These are phyloP conservation scores for Annulohypoxylon truncatum DNA, from an alignment of 2,329 filamentous ascomycete genomes.

Conservation along the genomic window DNA sequence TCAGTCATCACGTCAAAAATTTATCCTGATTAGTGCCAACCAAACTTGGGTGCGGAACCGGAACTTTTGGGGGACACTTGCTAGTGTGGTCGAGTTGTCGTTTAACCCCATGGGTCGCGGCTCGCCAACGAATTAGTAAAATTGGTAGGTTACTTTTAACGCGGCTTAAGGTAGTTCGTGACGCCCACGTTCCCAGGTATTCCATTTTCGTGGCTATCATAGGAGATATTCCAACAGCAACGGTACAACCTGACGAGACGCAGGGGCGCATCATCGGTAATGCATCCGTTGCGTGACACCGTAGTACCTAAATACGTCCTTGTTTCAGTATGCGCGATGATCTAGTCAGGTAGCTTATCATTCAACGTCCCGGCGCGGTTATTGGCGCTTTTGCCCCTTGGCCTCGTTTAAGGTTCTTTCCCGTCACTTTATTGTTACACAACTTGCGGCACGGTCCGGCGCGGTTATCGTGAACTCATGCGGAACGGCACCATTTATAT, in stretches of 20 bases:
- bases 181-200: slow-evolving; percentile 15
- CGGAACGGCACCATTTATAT: background rate
- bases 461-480: slow-evolving; percentile 15
- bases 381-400: slow-evolving; percentile 6
- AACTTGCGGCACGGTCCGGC: slow-evolving; percentile 21
- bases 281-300: slow-evolving; percentile 19
- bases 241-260: slow-evolving; percentile 18
- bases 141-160: background rate
- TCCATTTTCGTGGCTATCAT: slow-evolving; percentile 24
- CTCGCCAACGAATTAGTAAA: slow-evolving; percentile 17
- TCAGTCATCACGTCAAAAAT: slow-evolving; percentile 8
- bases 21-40: slow-evolving; percentile 3
- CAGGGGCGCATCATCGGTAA: slow-evolving; percentile 25
- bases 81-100: slow-evolving; percentile 11
- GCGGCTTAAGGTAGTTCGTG: slow-evolving; percentile 16
- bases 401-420: background rate
- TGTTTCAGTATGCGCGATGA: slow-evolving; percentile 28
- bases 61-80: slow-evolving; percentile 6
- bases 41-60: slow-evolving; percentile 4
- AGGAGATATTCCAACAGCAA: slow-evolving; percentile 19
- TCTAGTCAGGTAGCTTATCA: slow-evolving; percentile 13
- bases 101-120: slow-evolving; percentile 21
- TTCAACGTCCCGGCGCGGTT: slow-evolving; percentile 18
- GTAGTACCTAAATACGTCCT: background rate
- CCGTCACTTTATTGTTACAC: slow-evolving; percentile 12